Base-by-base conservation (phyloP, 129 eudicot species). In the Arctium lappa region DNA sequence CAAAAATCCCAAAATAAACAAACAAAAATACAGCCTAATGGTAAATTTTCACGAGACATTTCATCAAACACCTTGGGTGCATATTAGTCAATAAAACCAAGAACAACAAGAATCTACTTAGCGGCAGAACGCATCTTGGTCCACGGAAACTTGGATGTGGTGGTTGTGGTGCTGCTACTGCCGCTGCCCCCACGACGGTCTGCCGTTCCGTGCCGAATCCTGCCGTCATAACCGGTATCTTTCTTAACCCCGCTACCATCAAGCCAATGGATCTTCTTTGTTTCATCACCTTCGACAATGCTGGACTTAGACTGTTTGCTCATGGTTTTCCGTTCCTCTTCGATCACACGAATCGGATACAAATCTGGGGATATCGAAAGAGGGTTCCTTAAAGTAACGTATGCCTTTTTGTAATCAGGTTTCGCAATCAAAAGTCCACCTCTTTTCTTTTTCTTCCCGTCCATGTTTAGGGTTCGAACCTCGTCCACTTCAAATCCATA, bases 341-440 rank as follows among this genome's bases (percentile, higher is more conserved):
- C 88, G 69, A 95, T 91, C 29, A 86, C 82, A 50, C 85, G 88
- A 44, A 95, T 93, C 0, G 97, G 99, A 75, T 81, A 95, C 68
- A 95, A 72, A 16, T 95, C 97, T 0, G 97, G 95, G 6, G 94
- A 90, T 39, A 95, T 83, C 0, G 97, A 91, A 46, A 95, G 82
- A 0, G 97, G 99, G 70, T 66, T 78, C 72, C 85, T 88, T 6
- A 95, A 81, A 3, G 98, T 95, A 33, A 91, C 97, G 34, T 95
- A 95, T 1, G 99, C 99, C 48, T 93, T 95, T 79, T 95, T 95
- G 84, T 95, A 95, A 73, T 95, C 98, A 12, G 99, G 98, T 56
- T 89, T 90, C 2, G 97, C 94, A 30, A 93, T 73, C 86, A 93
- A 84, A n/a, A 93, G 42, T 5, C 98, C 98, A 5, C 97, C 98